Base-by-base conservation (phyloP, 108 stramenopile species). In the Bacterosira constricta region DNA sequence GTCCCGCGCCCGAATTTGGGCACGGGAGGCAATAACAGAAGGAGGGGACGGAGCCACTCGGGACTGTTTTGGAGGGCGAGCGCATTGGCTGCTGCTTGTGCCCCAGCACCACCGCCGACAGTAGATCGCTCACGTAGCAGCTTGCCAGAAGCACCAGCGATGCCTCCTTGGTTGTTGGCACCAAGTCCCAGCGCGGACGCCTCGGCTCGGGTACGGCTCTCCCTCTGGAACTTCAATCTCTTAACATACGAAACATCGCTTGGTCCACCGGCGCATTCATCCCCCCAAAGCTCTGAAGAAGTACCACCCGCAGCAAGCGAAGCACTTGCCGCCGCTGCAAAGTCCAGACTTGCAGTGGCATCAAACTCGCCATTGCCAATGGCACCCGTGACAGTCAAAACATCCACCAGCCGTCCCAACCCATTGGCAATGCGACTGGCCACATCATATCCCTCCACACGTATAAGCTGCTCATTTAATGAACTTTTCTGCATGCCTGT, bases 391-490 rank as follows among this genome's bases (percentile, higher is more conserved):
- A 94, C 78, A 27, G 88, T 86, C 57, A 94, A 47, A 6, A 86
- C 79, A 81, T 91, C 85, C 0, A 94, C 90, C 31, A 88, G 42
- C 25, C 93, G 87, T 34, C 80, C 75, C 75, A 94, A 67, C 7
- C 93, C 93, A 64, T 82, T 91, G 25, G 89, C 88, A 71, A 94
- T 90, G 25, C 62, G 77, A 37, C 88, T 90, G 26, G 86, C 86
- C 13, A 84, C 71, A 67, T 94, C 89, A 59, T 94, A 94, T 25
- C 93, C 90, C 63, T 94, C 90, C 15, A 66, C 49, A 45, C 93
- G 86, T 59, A 91, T 82, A 20, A 94, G 66, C 45, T 88, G 88
- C 44, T 94, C 93, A n/a, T 86, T 76, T 44, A 94, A 64, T 11
- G 84, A 81, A 17, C 88, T 77, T 66, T 91, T 90, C 57, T 91